phyloP scores from a whole-genome alignment of 768 basidiomycete genomes.

The Hortiboletus campestris region DNA sequence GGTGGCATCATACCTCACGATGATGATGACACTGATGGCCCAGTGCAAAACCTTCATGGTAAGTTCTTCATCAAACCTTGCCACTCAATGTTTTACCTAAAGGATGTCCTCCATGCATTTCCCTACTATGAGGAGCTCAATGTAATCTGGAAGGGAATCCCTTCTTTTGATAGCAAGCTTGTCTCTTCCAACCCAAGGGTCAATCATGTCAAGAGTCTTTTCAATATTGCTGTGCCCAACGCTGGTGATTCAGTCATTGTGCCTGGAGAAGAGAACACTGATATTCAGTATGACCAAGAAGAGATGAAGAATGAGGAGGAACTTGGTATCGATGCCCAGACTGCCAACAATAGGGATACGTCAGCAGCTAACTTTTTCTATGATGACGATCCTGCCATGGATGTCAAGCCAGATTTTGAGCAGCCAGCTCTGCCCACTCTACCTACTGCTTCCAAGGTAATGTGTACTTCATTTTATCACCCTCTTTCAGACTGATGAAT shows the following conservation, averaged over 20 bases:
- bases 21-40: not conserved
- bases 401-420: not conserved
- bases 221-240: not conserved
- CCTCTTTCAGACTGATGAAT: not conserved
- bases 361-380: too few species aligned
- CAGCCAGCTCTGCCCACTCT: not conserved
- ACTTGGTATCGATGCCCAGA: not conserved
- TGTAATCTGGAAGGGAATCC: not conserved
- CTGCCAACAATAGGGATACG: not conserved
- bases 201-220: not conserved
- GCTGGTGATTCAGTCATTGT: too few species aligned
- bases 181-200: not conserved
- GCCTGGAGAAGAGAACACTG: not conserved
- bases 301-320: not conserved
- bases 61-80: not conserved
- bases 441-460: not conserved
- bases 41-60: not conserved
- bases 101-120: constrained; percentile 1
- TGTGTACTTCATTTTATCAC: not conserved
- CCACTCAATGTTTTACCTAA: not conserved
- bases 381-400: not conserved
- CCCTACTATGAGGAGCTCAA: constrained; percentile 1
- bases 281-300: not conserved
- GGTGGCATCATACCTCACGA: not conserved
- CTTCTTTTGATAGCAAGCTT: not conserved